Evolutionary conservation across 345 rosid species (phyloP), one percentile per base, ranked within the genome.

Genomic region (Citrus australasica): DNA sequence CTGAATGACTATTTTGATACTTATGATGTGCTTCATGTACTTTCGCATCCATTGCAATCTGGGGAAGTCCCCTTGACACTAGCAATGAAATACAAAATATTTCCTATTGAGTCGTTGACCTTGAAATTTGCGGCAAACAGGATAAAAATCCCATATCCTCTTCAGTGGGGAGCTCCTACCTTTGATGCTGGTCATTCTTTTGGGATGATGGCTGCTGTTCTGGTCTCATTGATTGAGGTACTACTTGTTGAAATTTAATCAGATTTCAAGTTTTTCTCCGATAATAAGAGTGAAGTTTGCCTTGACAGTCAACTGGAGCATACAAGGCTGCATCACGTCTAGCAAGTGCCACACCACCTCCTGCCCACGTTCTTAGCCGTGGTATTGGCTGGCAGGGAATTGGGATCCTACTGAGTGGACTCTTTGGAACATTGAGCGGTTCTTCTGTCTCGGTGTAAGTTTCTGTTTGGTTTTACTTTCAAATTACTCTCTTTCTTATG

Each of bases 331-430:
- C 99, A 48, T 88, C 99, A 13, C 90, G 98, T 21, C 85, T 96
- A n/a, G 98, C 98, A 1, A 96, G 99, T 59, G 99, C 99, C 24
- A 96, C 99, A 1, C 99, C 98, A 11, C 99, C 99, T 84, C 99
- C 98, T 8, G 94, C 99, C 79, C 97, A 92, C 82, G 91, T 96
- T 53, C 98, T 96, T 82, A 96, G 99, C 85, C 99, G 99, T 3
- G 99, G 98, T 33, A 96, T 96, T 40, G 99, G 99, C 35, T 96
- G 99, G 99, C 99, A 96, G 86, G 99, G 98, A 73, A 89, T 96
- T 78, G 99, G 98, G 8, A 96, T 96, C 70, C 91, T 96, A 76
- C 83, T 96, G 59, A 80, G 75, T 58, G 99, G 99, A 55, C 88
- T 96, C 80, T 96, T 94, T 64, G 99, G 99, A 80, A 92, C 98